phyloP scores from a whole-genome alignment of 345 rosid genomes.

The Sonneratia alba region DNA sequence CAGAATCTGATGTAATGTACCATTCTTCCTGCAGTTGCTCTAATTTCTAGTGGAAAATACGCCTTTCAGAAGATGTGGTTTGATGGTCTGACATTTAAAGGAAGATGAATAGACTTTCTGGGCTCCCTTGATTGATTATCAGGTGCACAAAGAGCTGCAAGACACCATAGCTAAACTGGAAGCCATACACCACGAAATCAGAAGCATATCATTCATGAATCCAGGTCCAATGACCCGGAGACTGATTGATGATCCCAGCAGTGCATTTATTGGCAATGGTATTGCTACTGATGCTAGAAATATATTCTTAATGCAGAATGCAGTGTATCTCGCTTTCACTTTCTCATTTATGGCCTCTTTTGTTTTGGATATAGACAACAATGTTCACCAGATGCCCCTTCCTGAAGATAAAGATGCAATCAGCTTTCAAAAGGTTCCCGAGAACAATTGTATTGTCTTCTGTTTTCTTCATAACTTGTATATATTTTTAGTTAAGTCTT shows the following conservation, averaged over 20 bases:
- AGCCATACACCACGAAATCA: conserved; percentile 75
- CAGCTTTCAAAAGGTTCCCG: conserved; percentile 28
- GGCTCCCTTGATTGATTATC: neutral
- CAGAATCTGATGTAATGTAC: no score
- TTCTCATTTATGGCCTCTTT: neutral
- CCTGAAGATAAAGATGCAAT: conserved; percentile 21
- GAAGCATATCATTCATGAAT: conserved; percentile 56
- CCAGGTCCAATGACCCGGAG: conserved; percentile 71
- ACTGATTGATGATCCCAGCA: conserved; percentile 33
- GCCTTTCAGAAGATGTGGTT: neutral
- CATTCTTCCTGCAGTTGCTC: neutral
- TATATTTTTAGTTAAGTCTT: neutral
- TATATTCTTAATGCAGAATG: neutral
- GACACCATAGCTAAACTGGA: conserved; percentile 77
- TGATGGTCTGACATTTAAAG: neutral
- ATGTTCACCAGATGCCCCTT: conserved; percentile 4
- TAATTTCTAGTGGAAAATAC: neutral
- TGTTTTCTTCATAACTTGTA: neutral
- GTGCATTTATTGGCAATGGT: conserved; percentile 29
- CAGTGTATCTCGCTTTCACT: neutral
- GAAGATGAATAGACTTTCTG: neutral
- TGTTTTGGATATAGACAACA: conserved; percentile 16
- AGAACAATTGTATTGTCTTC: neutral
- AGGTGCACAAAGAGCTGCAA: conserved; percentile 87
- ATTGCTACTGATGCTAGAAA: neutral